Conservation (phyloP, 2,329 filamentous ascomycete species). For the Trichoderma endophyticum region DNA sequence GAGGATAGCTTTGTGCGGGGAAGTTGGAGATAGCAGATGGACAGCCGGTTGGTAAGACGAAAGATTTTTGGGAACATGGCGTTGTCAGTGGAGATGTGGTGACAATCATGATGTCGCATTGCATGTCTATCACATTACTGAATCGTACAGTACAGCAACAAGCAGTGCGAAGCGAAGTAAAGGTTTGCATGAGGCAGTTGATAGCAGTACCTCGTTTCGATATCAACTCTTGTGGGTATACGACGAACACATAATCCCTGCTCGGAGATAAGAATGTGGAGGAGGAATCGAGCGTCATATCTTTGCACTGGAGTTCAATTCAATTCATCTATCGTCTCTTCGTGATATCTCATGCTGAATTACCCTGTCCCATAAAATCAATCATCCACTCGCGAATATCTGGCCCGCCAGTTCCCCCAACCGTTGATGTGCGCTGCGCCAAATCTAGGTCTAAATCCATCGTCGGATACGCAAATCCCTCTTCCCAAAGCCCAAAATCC, state of each 20-base stretch:
- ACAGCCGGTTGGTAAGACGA: not conserved
- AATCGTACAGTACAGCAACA: not conserved
- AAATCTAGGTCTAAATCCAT: slow-evolving; percentile 35
- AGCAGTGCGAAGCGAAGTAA: not conserved
- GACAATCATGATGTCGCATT: slow-evolving; percentile 2
- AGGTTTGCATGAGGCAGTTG: not conserved
- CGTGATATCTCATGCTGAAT: not conserved
- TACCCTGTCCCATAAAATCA: slow-evolving; percentile 11
- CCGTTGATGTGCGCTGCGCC: slow-evolving; percentile 23
- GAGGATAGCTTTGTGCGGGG: slow-evolving; percentile 6
- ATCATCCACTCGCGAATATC: slow-evolving; percentile 12
- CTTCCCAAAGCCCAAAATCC: slow-evolving; percentile 38
- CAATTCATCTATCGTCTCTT: not conserved
- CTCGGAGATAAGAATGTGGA: not conserved
- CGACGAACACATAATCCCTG: not conserved
- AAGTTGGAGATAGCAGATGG: not conserved
- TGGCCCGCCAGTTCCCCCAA: not conserved
- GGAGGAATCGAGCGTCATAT: not conserved
- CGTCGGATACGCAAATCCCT: slow-evolving; percentile 36
- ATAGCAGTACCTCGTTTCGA: not conserved
- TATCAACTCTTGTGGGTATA: not conserved
- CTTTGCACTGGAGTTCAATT: not conserved
- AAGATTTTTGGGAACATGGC: not conserved
- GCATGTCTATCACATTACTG: not conserved
- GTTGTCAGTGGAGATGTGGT: not conserved